phyloP scores from a whole-genome alignment of 805 yeast genomes.

The Candida maesae region DNA sequence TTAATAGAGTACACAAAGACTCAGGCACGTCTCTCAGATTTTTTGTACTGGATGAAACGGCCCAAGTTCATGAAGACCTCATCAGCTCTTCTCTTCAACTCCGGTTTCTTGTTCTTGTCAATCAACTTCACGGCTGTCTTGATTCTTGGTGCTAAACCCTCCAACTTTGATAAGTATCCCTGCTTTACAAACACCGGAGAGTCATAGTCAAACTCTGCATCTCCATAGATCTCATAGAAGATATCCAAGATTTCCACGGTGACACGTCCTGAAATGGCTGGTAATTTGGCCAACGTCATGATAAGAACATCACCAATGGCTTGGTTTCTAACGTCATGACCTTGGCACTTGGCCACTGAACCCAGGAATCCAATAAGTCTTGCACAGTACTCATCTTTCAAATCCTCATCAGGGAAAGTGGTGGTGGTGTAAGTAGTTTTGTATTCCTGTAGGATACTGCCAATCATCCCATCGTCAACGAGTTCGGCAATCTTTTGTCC shows the following conservation, averaged over 20 bases:
- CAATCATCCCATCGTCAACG: constrained; percentile 28
- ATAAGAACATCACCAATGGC: constrained; percentile 44
- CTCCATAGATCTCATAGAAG: constrained; percentile 78
- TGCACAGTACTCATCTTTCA: constrained; percentile 32
- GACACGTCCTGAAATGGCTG: constrained; percentile 34
- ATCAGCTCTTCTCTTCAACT: constrained; percentile 58
- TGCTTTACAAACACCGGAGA: constrained; percentile 57
- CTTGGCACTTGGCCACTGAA: constrained; percentile 43
- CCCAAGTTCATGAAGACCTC: constrained; percentile 64
- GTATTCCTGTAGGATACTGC: constrained; percentile 22
- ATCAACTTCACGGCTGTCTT: constrained; percentile 54
- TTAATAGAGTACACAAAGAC: background rate
- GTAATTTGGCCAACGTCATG: constrained; percentile 27
- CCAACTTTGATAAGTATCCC: constrained; percentile 41
- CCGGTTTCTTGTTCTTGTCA: constrained; percentile 58
- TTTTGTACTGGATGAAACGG: constrained; percentile 77
- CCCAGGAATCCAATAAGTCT: constrained; percentile 52
- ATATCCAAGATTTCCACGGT: constrained; percentile 60
- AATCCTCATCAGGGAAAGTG: background rate
- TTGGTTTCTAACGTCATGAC: constrained; percentile 41
- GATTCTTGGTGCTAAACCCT: constrained; percentile 42
- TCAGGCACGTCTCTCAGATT: constrained; percentile 32
- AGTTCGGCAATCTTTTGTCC: constrained; percentile 16
- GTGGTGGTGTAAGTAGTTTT: constrained; percentile 10
- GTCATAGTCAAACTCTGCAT: constrained; percentile 64